These are phyloP conservation scores for Quercus bicolor DNA, from an alignment of 306 rosid species.

Conservation along the genomic window DNA sequence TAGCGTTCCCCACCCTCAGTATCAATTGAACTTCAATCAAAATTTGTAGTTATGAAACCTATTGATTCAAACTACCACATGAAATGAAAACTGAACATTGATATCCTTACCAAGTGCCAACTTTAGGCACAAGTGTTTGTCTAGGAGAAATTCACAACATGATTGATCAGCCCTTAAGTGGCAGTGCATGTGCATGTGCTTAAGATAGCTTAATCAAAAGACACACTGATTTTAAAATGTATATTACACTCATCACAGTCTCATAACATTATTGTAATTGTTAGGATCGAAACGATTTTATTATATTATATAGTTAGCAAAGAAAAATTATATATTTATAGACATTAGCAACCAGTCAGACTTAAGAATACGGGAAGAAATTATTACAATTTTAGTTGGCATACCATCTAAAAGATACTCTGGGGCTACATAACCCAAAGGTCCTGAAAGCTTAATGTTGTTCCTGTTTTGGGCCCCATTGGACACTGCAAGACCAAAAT, in stretches of 20 bases:
- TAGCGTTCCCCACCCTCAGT: not conserved
- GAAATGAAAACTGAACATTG: not conserved
- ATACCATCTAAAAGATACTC: conserved; percentile 95
- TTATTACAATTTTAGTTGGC: conserved; percentile 36
- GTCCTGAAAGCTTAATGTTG: conserved; percentile 82
- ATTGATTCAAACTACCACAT: not conserved
- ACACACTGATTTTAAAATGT: conserved; percentile 11
- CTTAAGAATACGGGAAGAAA: conserved; percentile 6
- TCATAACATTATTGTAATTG: conserved; percentile 25
- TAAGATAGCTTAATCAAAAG: conserved; percentile 23
- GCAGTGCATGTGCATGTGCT: conserved; percentile 29
- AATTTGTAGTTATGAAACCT: not conserved
- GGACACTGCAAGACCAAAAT: conserved; percentile 84
- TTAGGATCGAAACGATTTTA: conserved; percentile 30
- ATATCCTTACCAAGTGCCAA: not conserved
- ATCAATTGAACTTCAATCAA: not conserved
- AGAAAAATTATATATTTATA: conserved; percentile 15
- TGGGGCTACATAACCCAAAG: conserved; percentile 92
- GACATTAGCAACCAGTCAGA: conserved; percentile 18
- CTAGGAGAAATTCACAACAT: conserved; percentile 27
- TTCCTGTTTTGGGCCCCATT: conserved; percentile 77
- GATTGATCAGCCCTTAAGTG: conserved; percentile 17
- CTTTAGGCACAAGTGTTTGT: conserved; percentile 6
- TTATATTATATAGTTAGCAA: conserved; percentile 29
- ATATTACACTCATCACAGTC: conserved; percentile 20